Conservation (phyloP, 108 stramenopile genomes). For the Cyclostephanos invisitatus region DNA sequence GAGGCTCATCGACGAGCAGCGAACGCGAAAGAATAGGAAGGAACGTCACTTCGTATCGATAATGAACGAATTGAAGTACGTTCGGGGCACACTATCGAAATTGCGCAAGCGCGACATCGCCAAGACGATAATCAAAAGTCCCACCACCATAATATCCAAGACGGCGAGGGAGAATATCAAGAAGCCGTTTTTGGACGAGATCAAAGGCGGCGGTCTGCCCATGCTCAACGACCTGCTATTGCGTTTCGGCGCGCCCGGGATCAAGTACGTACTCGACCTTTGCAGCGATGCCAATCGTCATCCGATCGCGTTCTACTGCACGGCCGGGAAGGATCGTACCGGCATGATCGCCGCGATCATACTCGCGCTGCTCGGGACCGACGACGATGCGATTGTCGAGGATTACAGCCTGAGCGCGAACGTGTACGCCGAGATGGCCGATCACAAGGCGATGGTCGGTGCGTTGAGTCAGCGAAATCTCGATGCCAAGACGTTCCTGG, state of each 20-base stretch:
- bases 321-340: constrained; percentile 93
- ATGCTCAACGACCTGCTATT: constrained; percentile 90
- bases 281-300: constrained; percentile 75
- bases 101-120: constrained; percentile 84
- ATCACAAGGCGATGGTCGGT: constrained; percentile 93
- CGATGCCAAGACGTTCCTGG: constrained; percentile 86
- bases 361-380: constrained; percentile 64
- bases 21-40: constrained; percentile 55
- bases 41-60: constrained; percentile 91
- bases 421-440: constrained; percentile 92
- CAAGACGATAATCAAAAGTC: constrained; percentile 63
- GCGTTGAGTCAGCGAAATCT: constrained; percentile 85
- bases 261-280: constrained; percentile 82
- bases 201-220: constrained; percentile 89
- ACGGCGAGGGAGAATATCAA: constrained; percentile 79
- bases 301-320: constrained; percentile 92
- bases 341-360: constrained; percentile 89
- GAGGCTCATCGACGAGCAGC: constrained; percentile 34
- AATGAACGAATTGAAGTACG: constrained; percentile 93
- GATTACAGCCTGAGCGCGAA: constrained; percentile 90
- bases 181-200: constrained; percentile 81
- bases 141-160: constrained; percentile 72
- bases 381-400: constrained; percentile 81
- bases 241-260: constrained; percentile 80
- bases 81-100: constrained; percentile 78